These are phyloP conservation scores for Chrysosporium keratinophilum DNA, from an alignment of 2,329 filamentous ascomycete genomes.

Conservation along the genomic window DNA sequence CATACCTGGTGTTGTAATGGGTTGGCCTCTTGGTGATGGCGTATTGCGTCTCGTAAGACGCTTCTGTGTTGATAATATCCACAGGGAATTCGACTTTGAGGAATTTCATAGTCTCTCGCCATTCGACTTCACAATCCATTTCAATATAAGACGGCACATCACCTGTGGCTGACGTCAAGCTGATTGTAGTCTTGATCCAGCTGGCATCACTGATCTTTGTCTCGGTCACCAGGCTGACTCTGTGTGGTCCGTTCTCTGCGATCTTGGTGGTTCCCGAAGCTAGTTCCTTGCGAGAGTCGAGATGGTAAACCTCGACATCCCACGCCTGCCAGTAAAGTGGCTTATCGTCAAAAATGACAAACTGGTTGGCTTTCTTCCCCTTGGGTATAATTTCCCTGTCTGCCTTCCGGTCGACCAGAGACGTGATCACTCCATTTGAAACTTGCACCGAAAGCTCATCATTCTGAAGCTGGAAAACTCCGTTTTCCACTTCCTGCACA, in stretches of 20 bases:
- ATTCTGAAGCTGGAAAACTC: slow-evolving; percentile 70
- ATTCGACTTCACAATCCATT: slow-evolving; percentile 78
- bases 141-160: slow-evolving; percentile 62
- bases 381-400: slow-evolving; percentile 67
- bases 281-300: slow-evolving; percentile 74
- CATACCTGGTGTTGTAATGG: slow-evolving; percentile 84
- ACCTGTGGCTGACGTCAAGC: slow-evolving; percentile 57
- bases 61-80: slow-evolving; percentile 79
- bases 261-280: slow-evolving; percentile 58
- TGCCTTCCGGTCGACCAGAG: slow-evolving; percentile 63
- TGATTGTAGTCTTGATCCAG: slow-evolving; percentile 77
- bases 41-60: slow-evolving; percentile 90
- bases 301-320: slow-evolving; percentile 95
- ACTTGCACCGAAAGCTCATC: slow-evolving; percentile 63
- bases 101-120: slow-evolving; percentile 95
- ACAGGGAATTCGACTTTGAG: slow-evolving; percentile 98
- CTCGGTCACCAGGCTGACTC: slow-evolving; percentile 70
- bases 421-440: slow-evolving; percentile 66
- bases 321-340: slow-evolving; percentile 95
- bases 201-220: slow-evolving; percentile 81
- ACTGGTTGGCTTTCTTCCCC: slow-evolving; percentile 70
- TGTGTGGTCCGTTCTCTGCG: slow-evolving; percentile 59
- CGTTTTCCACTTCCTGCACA: slow-evolving; percentile 44
- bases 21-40: slow-evolving; percentile 81
- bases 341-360: slow-evolving; percentile 94